These are phyloP conservation scores for Sarocladiaceae sp. DNA, from an alignment of 2,329 filamentous ascomycete species.

Conservation along the genomic window DNA sequence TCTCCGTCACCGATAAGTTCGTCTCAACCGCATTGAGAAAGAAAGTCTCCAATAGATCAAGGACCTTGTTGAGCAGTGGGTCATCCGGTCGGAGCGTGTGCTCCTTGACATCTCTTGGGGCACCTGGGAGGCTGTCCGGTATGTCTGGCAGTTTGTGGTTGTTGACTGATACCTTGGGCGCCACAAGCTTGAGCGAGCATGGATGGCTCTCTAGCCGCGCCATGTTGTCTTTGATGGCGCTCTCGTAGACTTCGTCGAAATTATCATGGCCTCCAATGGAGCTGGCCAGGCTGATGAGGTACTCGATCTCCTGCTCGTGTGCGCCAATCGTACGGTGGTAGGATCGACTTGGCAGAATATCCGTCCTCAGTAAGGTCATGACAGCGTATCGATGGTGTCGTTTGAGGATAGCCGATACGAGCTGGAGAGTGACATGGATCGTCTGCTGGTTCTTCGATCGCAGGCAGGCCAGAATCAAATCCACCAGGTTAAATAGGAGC, in stretches of 20 bases:
- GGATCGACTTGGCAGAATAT: conserved; percentile 46
- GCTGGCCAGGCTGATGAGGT: conserved; percentile 62
- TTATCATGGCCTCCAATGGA: conserved; percentile 61
- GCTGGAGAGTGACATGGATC: conserved; percentile 78
- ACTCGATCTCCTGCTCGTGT: conserved; percentile 68
- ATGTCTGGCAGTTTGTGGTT: conserved; percentile 51
- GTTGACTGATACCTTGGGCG: conserved; percentile 50
- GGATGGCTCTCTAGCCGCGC: conserved; percentile 64
- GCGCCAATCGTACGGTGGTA: conserved; percentile 63
- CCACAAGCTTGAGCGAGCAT: conserved; percentile 64
- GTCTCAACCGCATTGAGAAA: conserved; percentile 88
- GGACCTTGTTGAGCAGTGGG: conserved; percentile 56
- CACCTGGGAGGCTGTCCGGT: conserved; percentile 50
- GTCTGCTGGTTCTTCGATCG: conserved; percentile 82
- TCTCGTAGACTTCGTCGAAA: conserved; percentile 67
- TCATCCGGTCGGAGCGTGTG: conserved; percentile 59
- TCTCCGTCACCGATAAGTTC: conserved; percentile 81
- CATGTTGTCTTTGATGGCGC: conserved; percentile 64
- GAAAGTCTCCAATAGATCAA: conserved; percentile 70
- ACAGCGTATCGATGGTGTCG: conserved; percentile 85
- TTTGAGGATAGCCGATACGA: conserved; percentile 79
- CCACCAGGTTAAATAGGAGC: conserved; percentile 85
- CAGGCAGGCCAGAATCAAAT: conserved; percentile 80
- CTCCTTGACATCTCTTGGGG: conserved; percentile 52
- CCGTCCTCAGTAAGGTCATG: conserved; percentile 65